These are phyloP conservation scores for Mortierella sp. DNA, from an alignment of 371 early-diverging fungal species.

Conservation along the genomic window DNA sequence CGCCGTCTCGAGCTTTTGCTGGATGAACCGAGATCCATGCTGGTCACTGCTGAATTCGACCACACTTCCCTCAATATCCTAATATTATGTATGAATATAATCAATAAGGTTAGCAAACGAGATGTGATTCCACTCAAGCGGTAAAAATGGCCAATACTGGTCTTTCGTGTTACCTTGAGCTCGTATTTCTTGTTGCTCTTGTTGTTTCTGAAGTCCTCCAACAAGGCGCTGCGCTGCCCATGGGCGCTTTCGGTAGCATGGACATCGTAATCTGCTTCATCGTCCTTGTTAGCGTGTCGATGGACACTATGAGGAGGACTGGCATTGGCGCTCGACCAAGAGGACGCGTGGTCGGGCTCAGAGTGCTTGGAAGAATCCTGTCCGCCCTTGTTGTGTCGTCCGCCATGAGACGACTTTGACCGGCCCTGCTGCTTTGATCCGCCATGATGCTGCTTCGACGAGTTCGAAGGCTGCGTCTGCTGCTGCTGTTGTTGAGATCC, in stretches of 20 bases:
- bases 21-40: constrained; percentile 99
- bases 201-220: constrained; percentile 80
- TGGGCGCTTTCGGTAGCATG: constrained; percentile 55
- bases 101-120: no score
- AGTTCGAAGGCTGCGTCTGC: constrained; percentile 32
- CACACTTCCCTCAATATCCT: constrained; percentile 94
- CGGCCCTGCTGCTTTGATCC: constrained; percentile 38
- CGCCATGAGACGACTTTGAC: constrained; percentile 39
- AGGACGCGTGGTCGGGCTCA: constrained; percentile 33
- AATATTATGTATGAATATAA: neutral
- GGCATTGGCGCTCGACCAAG: constrained; percentile 44
- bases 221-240: constrained; percentile 79
- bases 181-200: constrained; percentile 91
- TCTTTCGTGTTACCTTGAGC: constrained; percentile 64
- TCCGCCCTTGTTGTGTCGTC: constrained; percentile 36
- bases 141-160: neutral
- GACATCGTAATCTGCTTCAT: constrained; percentile 34
- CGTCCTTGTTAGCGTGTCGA: constrained; percentile 34
- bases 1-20: constrained; percentile 98
- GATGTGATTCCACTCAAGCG: no score
- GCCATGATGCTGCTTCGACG: constrained; percentile 25
- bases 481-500: constrained; percentile 38
- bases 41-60: constrained; percentile 99
- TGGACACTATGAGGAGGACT: constrained; percentile 39
- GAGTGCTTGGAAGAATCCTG: constrained; percentile 22